phyloP scores from a whole-genome alignment of 371 early-diverging fungal genomes.

The Mycotypha africana region DNA sequence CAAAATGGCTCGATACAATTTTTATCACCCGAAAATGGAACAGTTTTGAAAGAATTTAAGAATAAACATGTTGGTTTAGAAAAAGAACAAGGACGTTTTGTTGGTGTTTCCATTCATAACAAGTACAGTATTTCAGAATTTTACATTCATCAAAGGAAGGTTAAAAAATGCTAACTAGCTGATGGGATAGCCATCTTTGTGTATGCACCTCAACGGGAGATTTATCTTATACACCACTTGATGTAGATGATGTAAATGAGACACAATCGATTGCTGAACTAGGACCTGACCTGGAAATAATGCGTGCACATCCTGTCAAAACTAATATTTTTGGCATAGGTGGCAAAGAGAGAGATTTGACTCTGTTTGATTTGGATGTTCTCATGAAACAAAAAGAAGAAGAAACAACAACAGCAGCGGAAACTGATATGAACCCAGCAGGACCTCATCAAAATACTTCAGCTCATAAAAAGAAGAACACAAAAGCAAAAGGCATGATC shows the following conservation, averaged over 20 bases:
- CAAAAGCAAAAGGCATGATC: constrained; percentile 37
- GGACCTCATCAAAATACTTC: constrained; percentile 20
- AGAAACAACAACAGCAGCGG: constrained; percentile 15
- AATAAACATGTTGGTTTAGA: constrained; percentile 31
- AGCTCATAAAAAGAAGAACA: constrained; percentile 27
- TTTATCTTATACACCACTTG: constrained; percentile 26
- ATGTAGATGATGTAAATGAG: background rate
- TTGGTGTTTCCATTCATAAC: constrained; percentile 56
- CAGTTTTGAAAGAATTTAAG: constrained; percentile 34
- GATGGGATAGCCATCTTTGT: constrained; percentile 25
- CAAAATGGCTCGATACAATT: constrained; percentile 59
- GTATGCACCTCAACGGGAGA: constrained; percentile 32
- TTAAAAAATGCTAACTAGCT: background rate
- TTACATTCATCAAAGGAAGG: background rate
- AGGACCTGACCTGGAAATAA: constrained; percentile 27
- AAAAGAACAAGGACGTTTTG: constrained; percentile 43
- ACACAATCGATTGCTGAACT: constrained; percentile 11
- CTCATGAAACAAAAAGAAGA: constrained; percentile 16
- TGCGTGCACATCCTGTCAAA: constrained; percentile 65
- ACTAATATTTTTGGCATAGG: constrained; percentile 75
- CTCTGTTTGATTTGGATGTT: constrained; percentile 64
- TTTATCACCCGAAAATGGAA: constrained; percentile 48
- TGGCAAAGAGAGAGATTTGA: constrained; percentile 81
- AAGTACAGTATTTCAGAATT: too few species aligned
- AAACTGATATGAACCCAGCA: constrained; percentile 10